A percentile compares a stretch with the other conserved stretches of the same genome.
These are phyloP conservation scores for Ichthyophthirius multifiliis DNA, from an alignment of 169 alveolate species.

Conservation along the genomic window DNA sequence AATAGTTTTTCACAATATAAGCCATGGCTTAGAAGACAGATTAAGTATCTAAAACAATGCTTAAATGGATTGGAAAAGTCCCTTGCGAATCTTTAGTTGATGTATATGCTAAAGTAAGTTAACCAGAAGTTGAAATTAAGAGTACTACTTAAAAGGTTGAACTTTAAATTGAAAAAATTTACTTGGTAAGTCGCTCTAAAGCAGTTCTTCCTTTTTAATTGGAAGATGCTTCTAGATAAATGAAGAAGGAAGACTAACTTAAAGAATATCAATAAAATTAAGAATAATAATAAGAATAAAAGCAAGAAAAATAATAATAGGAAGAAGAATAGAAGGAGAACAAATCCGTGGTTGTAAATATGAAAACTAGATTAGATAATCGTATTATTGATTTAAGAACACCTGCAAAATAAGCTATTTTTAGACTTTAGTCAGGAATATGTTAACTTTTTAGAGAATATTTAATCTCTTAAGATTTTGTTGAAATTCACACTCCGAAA, in stretches of 20 bases:
- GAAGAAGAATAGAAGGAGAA: conserved; percentile 74
- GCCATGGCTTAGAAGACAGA: conserved; percentile 54
- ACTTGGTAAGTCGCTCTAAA: conserved; percentile 83
- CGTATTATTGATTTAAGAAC: conserved; percentile 97
- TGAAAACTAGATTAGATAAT: conserved; percentile 95
- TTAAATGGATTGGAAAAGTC: conserved; percentile 83
- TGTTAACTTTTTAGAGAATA: conserved; percentile 92
- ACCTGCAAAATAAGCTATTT: conserved; percentile 92
- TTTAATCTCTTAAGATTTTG: conserved; percentile 87
- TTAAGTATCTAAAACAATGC: conserved; percentile 76
- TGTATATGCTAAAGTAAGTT: conserved; percentile 88
- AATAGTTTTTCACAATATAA: conserved; percentile 66
- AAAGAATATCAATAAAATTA: not conserved
- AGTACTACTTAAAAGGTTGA: conserved; percentile 89
- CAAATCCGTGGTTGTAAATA: conserved; percentile 84
- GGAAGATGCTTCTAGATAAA: conserved; percentile 88
- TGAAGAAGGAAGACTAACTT: conserved; percentile 12
- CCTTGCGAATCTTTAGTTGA: conserved; percentile 95
- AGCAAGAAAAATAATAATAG: conserved; percentile 37
- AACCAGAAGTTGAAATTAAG: conserved; percentile 86
- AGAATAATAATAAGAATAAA: not conserved
- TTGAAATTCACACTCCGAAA: conserved; percentile 99
- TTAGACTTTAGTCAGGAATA: conserved; percentile 93
- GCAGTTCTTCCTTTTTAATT: conserved; percentile 94
- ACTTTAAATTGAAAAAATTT: conserved; percentile 82